Base-by-base conservation (phyloP, 2,329 filamentous ascomycete genomes). In the Sporothrix mexicana region DNA sequence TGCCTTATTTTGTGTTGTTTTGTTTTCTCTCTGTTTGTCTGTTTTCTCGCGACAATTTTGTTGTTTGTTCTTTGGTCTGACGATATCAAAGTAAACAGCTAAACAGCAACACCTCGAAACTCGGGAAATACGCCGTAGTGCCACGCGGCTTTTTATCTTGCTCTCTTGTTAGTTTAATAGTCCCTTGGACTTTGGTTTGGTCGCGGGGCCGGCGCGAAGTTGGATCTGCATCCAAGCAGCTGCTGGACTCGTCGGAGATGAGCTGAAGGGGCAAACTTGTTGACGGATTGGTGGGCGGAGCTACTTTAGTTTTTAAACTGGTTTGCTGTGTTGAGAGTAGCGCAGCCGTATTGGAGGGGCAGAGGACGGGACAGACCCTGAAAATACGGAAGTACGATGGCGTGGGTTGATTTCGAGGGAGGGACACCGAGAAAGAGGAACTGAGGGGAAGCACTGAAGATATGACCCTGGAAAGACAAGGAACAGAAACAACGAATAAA, bases 281-380 rank as follows among this genome's bases (percentile, higher is more conserved):
- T 51, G 17, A 17, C 47, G 20, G 68, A 12, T 70, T 36, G 30
- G 68, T 59, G 20, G 45, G 66, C 66, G 66, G 66, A 68, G 66
- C 66, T 53, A 68, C 45, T 55, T 68, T 51, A 47, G 61, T 47
- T 45, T 47, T 45, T 20, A 9, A 45, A 51, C 62, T 36, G 30
- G 5, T 43, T 67, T 67, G 66, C 66, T 68, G 45, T 36, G 64
- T 68, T 55, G 49, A 69, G 66, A 36, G 55, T 55, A 69, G 66
- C 66, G 66, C 49, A 69, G 30, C 49, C 45, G 51, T 45, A 13
- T 36, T 10, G 64, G 64, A 67, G 64, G 64, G 64, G 45, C 64
- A 67, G 61, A n/a, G 10, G 10, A 67, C 8, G 64, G 20, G 15
- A 41, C 7, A 53, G 47, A 36, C 45, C 47, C 25, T 41, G 47